Evolutionary conservation across 805 yeast genomes (phyloP).

Genomic region (Wickerhamiella nectarea): DNA sequence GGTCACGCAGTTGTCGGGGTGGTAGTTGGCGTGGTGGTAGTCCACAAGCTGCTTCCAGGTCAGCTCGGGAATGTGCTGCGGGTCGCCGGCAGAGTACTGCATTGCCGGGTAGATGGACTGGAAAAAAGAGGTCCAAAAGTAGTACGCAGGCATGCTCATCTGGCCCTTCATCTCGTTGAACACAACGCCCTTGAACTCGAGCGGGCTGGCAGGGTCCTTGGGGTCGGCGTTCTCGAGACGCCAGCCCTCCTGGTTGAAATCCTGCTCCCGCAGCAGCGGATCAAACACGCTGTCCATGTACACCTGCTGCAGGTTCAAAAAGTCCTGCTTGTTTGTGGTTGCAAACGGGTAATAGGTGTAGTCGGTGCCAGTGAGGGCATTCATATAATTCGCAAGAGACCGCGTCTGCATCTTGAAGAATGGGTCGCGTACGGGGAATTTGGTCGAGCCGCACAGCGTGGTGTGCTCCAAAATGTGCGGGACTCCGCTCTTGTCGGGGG

Average conservation of each 20-base stretch:
- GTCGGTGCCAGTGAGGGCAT: slow-evolving; percentile 97
- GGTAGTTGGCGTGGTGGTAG: slow-evolving; percentile 66
- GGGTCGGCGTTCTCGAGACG: slow-evolving; percentile 63
- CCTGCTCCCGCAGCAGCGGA: slow-evolving; percentile 65
- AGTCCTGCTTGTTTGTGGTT: slow-evolving; percentile 77
- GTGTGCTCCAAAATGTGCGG: slow-evolving; percentile 96
- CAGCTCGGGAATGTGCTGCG: slow-evolving; percentile 59
- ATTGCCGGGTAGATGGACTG: slow-evolving; percentile 73
- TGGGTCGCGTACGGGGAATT: slow-evolving; percentile 91
- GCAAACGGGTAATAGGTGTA: slow-evolving; percentile 94
- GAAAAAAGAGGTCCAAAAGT: slow-evolving; percentile 71
- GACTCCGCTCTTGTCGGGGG: slow-evolving; percentile 88
- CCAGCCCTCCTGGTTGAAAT: slow-evolving; percentile 96
- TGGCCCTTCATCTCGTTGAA: slow-evolving; percentile 99
- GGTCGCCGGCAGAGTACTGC: slow-evolving; percentile 92
- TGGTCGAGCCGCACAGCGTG: slow-evolving; percentile 82
- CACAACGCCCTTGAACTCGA: slow-evolving; percentile 86
- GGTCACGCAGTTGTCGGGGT: slow-evolving; percentile 78
- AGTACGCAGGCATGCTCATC: slow-evolving; percentile 74
- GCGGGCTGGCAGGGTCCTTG: slow-evolving; percentile 43
- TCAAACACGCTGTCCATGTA: slow-evolving; percentile 77
- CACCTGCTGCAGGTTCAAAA: slow-evolving; percentile 67
- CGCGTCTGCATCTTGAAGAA: slow-evolving; percentile 94
- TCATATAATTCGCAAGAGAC: slow-evolving; percentile 92
- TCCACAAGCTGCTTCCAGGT: slow-evolving; percentile 60